A percentile compares a stretch with the other conserved stretches of the same genome.
Conservation (phyloP, 1,284 basidiomycete species). For the Farysia itapuensis region DNA sequence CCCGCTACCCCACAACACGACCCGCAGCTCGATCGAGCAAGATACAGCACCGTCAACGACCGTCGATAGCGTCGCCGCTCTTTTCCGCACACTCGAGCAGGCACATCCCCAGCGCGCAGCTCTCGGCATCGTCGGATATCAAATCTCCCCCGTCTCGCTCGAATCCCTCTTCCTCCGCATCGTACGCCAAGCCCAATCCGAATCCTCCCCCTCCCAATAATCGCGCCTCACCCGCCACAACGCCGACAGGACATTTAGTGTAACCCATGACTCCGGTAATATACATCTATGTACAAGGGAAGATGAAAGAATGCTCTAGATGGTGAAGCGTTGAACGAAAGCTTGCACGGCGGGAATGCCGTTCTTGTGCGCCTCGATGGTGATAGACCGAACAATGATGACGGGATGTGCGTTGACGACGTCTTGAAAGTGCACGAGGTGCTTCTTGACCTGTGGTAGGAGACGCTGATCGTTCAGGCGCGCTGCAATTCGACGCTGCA, state of each 20-base stretch:
- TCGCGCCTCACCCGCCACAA: no score
- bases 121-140: conserved; percentile 12
- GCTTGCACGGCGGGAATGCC: conserved; percentile 13
- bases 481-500: conserved; percentile 18
- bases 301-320: no score
- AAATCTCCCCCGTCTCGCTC: conserved; percentile 62
- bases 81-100: conserved; percentile 12
- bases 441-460: conserved; percentile 33
- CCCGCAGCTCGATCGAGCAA: no score
- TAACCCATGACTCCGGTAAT: no score
- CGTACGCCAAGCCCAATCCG: conserved; percentile 64
- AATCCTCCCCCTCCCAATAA: no score
- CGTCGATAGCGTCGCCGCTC: conserved; percentile 72
- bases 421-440: conserved; percentile 33
- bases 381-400: conserved; percentile 33
- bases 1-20: no score
- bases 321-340: conserved; percentile 8
- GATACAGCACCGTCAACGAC: no score
- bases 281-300: no score
- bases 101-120: conserved; percentile 3
- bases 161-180: conserved; percentile 76
- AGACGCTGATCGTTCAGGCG: conserved; percentile 18
- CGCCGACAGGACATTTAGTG: no score
- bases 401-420: conserved; percentile 44
- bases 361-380: conserved; percentile 21